Conservation (phyloP, 495 filamentous ascomycete genomes). For the Glonium stellatum region DNA sequence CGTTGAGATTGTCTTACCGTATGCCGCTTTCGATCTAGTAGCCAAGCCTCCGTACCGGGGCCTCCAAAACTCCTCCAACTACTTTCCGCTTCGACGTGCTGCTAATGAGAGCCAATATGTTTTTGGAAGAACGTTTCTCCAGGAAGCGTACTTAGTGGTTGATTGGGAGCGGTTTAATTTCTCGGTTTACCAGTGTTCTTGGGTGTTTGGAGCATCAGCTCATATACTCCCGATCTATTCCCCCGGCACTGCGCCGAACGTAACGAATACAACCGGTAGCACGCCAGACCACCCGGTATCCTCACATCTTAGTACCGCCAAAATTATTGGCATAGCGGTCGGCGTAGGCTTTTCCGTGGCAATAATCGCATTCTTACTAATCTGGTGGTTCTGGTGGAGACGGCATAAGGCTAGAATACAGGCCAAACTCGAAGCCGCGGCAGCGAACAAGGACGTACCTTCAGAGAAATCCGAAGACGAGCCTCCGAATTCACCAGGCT, state of each 20-base stretch:
- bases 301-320: conserved; percentile 11
- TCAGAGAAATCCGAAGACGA: conserved; percentile 9
- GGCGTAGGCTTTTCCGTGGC: conserved; percentile 22
- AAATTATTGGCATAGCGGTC: conserved; percentile 28
- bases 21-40: conserved; percentile 46
- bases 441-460: background rate
- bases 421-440: conserved; percentile 12
- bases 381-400: conserved; percentile 22
- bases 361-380: conserved; percentile 7
- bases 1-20: conserved; percentile 47
- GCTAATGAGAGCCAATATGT: conserved; percentile 48
- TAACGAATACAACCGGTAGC: background rate
- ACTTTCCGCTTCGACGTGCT: conserved; percentile 49
- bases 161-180: conserved; percentile 45
- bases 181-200: conserved; percentile 39
- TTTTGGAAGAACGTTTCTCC: conserved; percentile 50
- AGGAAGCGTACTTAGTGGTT: conserved; percentile 49
- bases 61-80: conserved; percentile 35
- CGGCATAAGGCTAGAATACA: conserved; percentile 6
- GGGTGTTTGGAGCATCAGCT: conserved; percentile 31
- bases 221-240: conserved; percentile 35
- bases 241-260: background rate
- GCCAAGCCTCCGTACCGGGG: conserved; percentile 32
- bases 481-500: conserved; percentile 18
- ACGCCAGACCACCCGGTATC: background rate